Base-by-base conservation (phyloP, 139 green algal species). In the Tetraselmis chui region DNA sequence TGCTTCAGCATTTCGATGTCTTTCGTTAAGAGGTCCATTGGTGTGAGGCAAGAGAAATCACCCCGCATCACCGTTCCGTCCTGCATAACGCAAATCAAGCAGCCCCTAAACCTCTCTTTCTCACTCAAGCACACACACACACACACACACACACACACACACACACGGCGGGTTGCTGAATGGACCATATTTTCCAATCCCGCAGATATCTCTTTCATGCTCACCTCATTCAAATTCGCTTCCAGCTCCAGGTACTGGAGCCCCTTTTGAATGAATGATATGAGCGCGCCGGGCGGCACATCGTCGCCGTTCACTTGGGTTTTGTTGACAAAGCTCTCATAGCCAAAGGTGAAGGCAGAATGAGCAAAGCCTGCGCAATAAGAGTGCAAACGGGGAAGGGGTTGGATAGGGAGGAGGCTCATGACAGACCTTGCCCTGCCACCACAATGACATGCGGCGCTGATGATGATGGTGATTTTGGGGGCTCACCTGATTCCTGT, bases 171-270 rank as follows among this genome's bases (percentile, higher is more conserved):
- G n/a, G n/a, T n/a, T n/a, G n/a, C n/a, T n/a, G n/a, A n/a, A n/a
- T n/a, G n/a, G n/a, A n/a, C n/a, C n/a, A n/a, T n/a, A n/a, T n/a
- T n/a, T n/a, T n/a, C n/a, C n/a, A n/a, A n/a, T n/a, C n/a, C n/a
- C n/a, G n/a, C n/a, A n/a, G n/a, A n/a, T n/a, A n/a, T n/a, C n/a
- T n/a, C n/a, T n/a, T n/a, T n/a, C n/a, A n/a, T n/a, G n/a, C 80
- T 76, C 32, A 92, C 91, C 82, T 96, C 93, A 79, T 91, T 94
- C 23, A 99, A 79, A 84, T 99, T 99, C 2, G 96, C 94, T 81
- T 99, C 96, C 82, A 98, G 84, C 89, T 99, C 97, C 80, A 98
- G 83, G 82, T 97, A 99, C 85, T 99, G 96, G 77, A 99, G 79
- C 2, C 97, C 97, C 82, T 98, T 99, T 80, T 99, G 96, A 0